Conservation (phyloP, 129 eudicot genomes). For the Flaveria linearis region DNA sequence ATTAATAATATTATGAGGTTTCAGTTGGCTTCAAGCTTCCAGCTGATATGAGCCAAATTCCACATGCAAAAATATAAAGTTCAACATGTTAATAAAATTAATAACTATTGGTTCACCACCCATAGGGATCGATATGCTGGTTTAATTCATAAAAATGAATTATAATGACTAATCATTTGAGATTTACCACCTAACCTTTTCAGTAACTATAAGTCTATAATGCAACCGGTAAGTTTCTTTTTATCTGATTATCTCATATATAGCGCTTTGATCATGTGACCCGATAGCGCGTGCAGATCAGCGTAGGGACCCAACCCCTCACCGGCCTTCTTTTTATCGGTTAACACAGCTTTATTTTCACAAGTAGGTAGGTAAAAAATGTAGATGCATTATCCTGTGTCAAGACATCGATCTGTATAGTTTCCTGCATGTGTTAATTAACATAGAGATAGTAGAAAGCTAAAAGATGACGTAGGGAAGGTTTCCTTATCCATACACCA, state of each 20-base stretch:
- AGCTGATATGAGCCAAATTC: no score
- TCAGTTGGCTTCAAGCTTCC: not conserved
- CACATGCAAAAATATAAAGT: no score
- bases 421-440: not conserved
- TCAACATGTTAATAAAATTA: no score
- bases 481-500: slow-evolving; percentile 28
- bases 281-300: not conserved
- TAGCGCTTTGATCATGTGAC: not conserved
- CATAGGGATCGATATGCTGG: not conserved
- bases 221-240: not conserved
- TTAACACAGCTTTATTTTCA: not conserved
- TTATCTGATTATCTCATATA: not conserved
- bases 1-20: not conserved
- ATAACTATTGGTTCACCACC: no score
- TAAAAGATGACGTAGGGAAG: slow-evolving; percentile 34
- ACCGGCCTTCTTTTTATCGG: slow-evolving; percentile 6
- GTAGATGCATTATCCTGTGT: not conserved
- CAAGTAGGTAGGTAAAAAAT: not conserved
- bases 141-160: not conserved
- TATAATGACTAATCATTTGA: not conserved
- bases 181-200: not conserved
- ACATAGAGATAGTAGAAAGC: not conserved
- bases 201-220: no score
- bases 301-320: not conserved
- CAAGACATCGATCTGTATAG: not conserved